Evolutionary conservation across 352 stramenopile species (phyloP), one percentile per base, ranked within the genome.

Genomic region (Albugo laibachii): DNA sequence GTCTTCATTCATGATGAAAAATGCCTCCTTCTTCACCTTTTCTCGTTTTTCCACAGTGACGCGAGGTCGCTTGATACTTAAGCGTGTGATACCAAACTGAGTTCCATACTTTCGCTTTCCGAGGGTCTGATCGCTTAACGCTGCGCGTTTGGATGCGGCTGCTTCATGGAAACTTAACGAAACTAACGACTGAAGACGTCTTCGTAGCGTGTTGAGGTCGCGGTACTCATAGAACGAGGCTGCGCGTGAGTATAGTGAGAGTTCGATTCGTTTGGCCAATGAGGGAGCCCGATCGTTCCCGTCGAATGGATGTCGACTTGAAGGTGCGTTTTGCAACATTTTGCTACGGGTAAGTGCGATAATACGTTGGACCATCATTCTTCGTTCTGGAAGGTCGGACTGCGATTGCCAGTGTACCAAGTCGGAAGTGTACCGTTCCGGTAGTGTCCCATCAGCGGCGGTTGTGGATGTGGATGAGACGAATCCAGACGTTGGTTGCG

Each of bases 101-200:
- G 15, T 58, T 47, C 54, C 50, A 34, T 61, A 45, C 15, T 74
- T 71, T 27, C 68, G 69, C 51, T 84, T 85, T 21, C 71, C 70
- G 1, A 80, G 46, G 50, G 61, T 39, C 42, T 58, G 40, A 55
- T 53, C 19, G 49, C 61, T 50, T 39, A 48, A 45, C 39, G 42
- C 55, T 20, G 36, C 68, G 13, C 65, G 58, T 18, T 79, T 73
- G 13, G 70, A 67, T 15, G 80, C 74, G 0, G 77, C 77, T 0
- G 77, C 77, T 49, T 91, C 77, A 47, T 91, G 77, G 57, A 83
- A 91, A 54, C 74, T 87, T n/a, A 91, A 63, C 49, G 74, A 83
- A 41, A 88, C 78, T 35, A 91, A 68, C 40, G 73, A 87, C 58
- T 91, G 78, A 24, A 91, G 58, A 5, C 77, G 67, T 11, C 75